Conservation (phyloP, 495 filamentous ascomycete species). For the Evernia prunastri region DNA sequence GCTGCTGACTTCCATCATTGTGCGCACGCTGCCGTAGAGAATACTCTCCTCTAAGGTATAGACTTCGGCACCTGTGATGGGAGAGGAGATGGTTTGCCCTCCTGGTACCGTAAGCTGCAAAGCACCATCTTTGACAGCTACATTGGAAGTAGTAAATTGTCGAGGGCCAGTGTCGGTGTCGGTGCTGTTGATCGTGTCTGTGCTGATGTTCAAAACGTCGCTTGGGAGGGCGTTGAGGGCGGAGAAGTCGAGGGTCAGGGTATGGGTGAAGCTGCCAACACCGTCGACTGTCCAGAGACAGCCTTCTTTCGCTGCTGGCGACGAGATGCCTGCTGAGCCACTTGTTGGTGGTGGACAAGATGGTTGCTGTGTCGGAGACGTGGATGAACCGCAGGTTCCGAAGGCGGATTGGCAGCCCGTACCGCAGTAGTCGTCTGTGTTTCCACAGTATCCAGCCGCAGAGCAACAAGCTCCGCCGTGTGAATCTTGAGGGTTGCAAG, state of each 20-base stretch:
- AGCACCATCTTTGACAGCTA: slow-evolving; percentile 16
- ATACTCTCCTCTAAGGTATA: slow-evolving; percentile 17
- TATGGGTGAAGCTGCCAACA: slow-evolving; percentile 14
- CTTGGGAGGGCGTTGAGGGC: slow-evolving; percentile 2
- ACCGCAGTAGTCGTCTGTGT: slow-evolving; percentile 43
- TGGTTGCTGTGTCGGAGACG: background rate
- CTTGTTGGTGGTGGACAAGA: background rate
- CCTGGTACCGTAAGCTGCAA: slow-evolving; percentile 23
- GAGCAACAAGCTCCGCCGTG: slow-evolving; percentile 24
- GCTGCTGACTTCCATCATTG: slow-evolving; percentile 19
- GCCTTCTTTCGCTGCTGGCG: slow-evolving; percentile 8
- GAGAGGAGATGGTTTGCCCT: slow-evolving; percentile 17
- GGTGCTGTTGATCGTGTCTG: slow-evolving; percentile 6
- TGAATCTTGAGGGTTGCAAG: slow-evolving; percentile 17
- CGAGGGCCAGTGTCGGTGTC: slow-evolving; percentile 11
- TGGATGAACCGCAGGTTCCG: slow-evolving; percentile 25
- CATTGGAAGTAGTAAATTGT: slow-evolving; percentile 8
- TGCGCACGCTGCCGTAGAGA: slow-evolving; percentile 23
- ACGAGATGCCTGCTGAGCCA: background rate
- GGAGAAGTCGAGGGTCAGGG: slow-evolving; percentile 10
- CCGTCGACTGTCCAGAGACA: slow-evolving; percentile 13
- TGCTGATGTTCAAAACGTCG: slow-evolving; percentile 14
- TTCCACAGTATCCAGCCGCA: slow-evolving; percentile 27
- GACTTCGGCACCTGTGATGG: slow-evolving; percentile 19
- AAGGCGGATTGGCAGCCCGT: slow-evolving; percentile 41